Evolutionary conservation across 2,329 filamentous ascomycete genomes (phyloP).

Genomic region (Xylogone sp.): DNA sequence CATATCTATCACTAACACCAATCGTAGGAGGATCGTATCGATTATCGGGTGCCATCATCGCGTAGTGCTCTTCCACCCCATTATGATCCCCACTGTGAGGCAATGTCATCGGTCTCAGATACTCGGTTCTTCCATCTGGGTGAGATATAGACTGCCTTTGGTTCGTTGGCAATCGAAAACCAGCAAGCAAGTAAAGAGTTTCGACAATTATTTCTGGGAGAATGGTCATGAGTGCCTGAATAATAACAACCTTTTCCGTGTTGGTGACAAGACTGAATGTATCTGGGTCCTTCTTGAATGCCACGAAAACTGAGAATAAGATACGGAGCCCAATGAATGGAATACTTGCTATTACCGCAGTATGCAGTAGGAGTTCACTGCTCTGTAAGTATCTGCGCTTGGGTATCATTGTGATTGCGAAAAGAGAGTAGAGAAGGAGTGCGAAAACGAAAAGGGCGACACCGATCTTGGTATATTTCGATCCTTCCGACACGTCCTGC

Average conservation of each 20-base stretch:
- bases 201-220: not conserved
- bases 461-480: conserved; percentile 5
- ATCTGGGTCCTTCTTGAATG: not conserved
- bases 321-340: not conserved
- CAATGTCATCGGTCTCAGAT: not conserved
- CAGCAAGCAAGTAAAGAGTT: not conserved
- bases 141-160: not conserved
- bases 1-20: too few relatives aligned
- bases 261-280: not conserved
- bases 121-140: not conserved
- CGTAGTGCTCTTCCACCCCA: not conserved
- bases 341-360: not conserved
- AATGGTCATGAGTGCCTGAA: not conserved
- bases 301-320: not conserved
- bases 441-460: conserved; percentile 4
- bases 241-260: not conserved
- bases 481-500: conserved; percentile 1
- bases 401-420: not conserved
- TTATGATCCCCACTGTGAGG: not conserved
- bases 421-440: not conserved
- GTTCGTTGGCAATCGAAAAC: not conserved
- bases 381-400: not conserved
- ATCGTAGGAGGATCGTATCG: not conserved
- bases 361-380: not conserved
- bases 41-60: not conserved